Conservation (phyloP, 2,329 filamentous ascomycete species). For the Fusarium globosum region DNA sequence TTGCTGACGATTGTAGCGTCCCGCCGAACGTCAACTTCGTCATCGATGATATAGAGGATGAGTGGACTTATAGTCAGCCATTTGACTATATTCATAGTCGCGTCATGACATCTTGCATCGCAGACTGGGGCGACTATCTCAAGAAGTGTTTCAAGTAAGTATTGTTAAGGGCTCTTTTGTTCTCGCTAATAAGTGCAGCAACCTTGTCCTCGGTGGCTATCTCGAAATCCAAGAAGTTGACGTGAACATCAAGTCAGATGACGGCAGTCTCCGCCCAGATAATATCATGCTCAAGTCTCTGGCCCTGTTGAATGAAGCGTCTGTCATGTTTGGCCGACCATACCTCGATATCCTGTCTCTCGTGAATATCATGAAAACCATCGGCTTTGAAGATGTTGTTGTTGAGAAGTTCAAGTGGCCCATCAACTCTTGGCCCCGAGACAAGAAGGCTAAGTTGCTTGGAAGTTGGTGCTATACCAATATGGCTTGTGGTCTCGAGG, state of each 20-base stretch:
- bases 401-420: slow-evolving; percentile 35
- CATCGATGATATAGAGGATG: slow-evolving; percentile 34
- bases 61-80: slow-evolving; percentile 11
- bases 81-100: slow-evolving; percentile 38
- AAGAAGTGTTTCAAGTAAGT: slow-evolving; percentile 13
- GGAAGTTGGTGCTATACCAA: slow-evolving; percentile 32
- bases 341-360: slow-evolving; percentile 31
- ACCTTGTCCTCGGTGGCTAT: slow-evolving; percentile 34
- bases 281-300: slow-evolving; percentile 36
- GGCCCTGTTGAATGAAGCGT: slow-evolving; percentile 35
- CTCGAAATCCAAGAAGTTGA: slow-evolving; percentile 35
- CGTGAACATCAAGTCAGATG: slow-evolving; percentile 24
- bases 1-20: not conserved
- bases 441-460: slow-evolving; percentile 28
- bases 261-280: slow-evolving; percentile 33
- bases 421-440: slow-evolving; percentile 32
- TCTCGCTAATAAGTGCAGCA: slow-evolving; percentile 2
- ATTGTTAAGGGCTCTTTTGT: accelerated
- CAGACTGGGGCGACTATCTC: slow-evolving; percentile 13
- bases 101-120: slow-evolving; percentile 27
- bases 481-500: slow-evolving; percentile 27
- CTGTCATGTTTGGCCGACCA: slow-evolving; percentile 35
- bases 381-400: slow-evolving; percentile 36
- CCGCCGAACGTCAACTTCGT: slow-evolving; percentile 24
- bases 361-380: slow-evolving; percentile 21